Percentiles rank a stretch among this genome's conserved stretches.
phyloP scores from a whole-genome alignment of 768 basidiomycete genomes.

The Russula vinacea region DNA sequence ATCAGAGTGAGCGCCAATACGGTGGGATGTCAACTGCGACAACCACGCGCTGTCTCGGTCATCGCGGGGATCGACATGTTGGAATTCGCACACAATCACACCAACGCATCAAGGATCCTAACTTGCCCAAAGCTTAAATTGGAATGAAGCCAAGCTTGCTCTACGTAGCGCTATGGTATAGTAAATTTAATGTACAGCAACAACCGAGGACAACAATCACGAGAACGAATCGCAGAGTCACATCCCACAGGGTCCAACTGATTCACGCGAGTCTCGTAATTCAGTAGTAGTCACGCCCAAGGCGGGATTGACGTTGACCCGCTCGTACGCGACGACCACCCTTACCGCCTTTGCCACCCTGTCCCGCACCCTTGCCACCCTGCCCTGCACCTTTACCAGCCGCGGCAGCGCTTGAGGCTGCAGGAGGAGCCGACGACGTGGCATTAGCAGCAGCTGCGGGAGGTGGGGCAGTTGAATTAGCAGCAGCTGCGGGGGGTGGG shows the following conservation, averaged over 20 bases:
- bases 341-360: not conserved
- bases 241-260: not conserved
- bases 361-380: not conserved
- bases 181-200: constrained; percentile 20
- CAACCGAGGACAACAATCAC: constrained; percentile 2
- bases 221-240: constrained; percentile 20
- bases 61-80: not conserved
- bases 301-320: not conserved
- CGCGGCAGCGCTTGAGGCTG: not conserved
- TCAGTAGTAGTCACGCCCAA: constrained; percentile 24
- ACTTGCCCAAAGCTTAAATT: constrained; percentile 24
- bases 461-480: constrained; percentile 20
- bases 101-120: constrained; percentile 15
- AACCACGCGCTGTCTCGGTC: not conserved
- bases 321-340: not conserved
- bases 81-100: not conserved
- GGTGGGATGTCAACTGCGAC: not conserved
- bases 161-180: constrained; percentile 22
- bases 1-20: constrained; percentile 4
- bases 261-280: not conserved
- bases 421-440: not conserved
- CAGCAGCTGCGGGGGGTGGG: not conserved
- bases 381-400: not conserved
- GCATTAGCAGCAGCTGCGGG: constrained; percentile 20
- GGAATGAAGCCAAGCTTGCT: constrained; percentile 18